Evolutionary conservation across 2,329 filamentous ascomycete genomes (phyloP).

Genomic region (Pseudogymnoascus sp.): DNA sequence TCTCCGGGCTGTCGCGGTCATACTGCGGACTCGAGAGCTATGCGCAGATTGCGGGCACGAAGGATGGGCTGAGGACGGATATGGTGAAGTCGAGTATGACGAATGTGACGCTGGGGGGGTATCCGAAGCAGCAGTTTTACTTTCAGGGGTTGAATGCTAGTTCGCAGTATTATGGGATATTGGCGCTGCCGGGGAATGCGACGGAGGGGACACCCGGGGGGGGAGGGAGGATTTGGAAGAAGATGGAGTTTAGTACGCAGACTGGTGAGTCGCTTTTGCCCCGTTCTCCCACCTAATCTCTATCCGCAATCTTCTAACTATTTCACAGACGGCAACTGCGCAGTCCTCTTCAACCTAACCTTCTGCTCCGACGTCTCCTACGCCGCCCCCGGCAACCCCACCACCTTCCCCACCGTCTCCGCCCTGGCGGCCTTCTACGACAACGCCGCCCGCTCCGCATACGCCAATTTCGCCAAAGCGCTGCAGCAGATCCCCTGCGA

Average conservation of each 20-base stretch:
- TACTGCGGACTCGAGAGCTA: constrained; percentile 70
- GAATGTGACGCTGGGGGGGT: constrained; percentile 54
- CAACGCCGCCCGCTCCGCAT: constrained; percentile 60
- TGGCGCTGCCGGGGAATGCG: constrained; percentile 55
- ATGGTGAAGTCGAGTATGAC: constrained; percentile 58
- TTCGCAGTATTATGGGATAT: constrained; percentile 63
- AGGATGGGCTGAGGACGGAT: constrained; percentile 41
- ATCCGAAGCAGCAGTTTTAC: constrained; percentile 84
- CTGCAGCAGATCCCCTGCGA: constrained; percentile 83
- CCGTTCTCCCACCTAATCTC: background rate
- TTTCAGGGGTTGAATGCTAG: constrained; percentile 66
- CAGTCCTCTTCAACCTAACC: constrained; percentile 74
- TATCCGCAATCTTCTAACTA: too few relatives aligned
- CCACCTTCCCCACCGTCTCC: constrained; percentile 51
- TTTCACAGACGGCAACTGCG: constrained; percentile 79
- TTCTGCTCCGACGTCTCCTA: constrained; percentile 89
- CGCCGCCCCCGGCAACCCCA: constrained; percentile 75
- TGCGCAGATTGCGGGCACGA: constrained; percentile 54
- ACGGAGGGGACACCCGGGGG: constrained; percentile 53
- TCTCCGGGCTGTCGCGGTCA: constrained; percentile 68
- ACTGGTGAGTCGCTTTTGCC: constrained; percentile 47
- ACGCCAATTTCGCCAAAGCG: constrained; percentile 70
- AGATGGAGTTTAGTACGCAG: constrained; percentile 71
- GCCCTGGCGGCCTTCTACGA: constrained; percentile 71
- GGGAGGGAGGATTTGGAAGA: constrained; percentile 68